Conservation (phyloP, 1,139 yeast species). For the Yamadazyma oceani region DNA sequence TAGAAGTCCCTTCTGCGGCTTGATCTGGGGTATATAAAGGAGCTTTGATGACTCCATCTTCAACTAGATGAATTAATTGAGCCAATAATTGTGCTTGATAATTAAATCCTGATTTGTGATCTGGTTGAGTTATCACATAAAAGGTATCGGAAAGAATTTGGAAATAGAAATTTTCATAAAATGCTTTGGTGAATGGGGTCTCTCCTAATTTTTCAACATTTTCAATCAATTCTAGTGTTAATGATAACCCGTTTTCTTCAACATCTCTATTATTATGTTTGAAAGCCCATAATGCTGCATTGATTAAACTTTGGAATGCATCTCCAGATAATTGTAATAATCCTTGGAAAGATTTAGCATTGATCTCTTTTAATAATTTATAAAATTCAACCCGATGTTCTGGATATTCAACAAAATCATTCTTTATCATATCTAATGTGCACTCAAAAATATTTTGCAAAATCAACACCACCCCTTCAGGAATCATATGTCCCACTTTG, state of each 20-base stretch:
- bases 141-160: conserved; percentile 89
- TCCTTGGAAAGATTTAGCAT: conserved; percentile 82
- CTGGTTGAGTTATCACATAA: conserved; percentile 92
- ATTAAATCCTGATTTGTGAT: conserved; percentile 94
- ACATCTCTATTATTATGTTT: conserved; percentile 96
- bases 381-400: conserved; percentile 97
- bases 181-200: conserved; percentile 78
- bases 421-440: conserved; percentile 92
- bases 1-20: conserved; percentile 83
- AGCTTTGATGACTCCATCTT: conserved; percentile 61
- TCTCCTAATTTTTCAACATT: conserved; percentile 81
- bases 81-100: conserved; percentile 84
- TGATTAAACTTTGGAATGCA: conserved; percentile 86
- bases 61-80: conserved; percentile 80
- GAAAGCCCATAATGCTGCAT: conserved; percentile 97
- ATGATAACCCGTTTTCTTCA: conserved; percentile 86
- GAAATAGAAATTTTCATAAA: conserved; percentile 86
- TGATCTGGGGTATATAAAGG: conserved; percentile 75
- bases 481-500: conserved; percentile 84
- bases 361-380: conserved; percentile 82
- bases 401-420: conserved; percentile 94
- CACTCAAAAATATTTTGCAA: conserved; percentile 91
- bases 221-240: conserved; percentile 76
- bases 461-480: conserved; percentile 85
- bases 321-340: conserved; percentile 86